A percentile compares a stretch with the other conserved stretches of the same genome.
Evolutionary conservation across 805 yeast species (phyloP).

Genomic region (Kluyveromyces aestuarii): DNA sequence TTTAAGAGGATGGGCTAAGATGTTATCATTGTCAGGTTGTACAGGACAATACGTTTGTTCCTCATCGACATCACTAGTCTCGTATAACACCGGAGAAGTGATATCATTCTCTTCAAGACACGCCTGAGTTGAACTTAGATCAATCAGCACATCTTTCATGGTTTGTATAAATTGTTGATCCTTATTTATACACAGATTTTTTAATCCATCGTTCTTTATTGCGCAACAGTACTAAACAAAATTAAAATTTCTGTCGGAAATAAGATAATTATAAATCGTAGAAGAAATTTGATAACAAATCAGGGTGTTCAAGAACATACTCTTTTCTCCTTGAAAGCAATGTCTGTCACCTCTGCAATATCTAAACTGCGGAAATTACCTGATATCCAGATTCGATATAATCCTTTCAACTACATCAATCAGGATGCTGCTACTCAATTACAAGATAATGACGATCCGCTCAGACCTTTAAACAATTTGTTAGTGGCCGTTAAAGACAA

Average conservation of each 20-base stretch:
- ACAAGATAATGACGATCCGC: slow-evolving; percentile 3
- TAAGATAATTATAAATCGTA: too few species aligned
- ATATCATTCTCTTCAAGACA: background rate
- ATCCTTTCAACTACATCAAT: slow-evolving; percentile 36
- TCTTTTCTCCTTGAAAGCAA: background rate
- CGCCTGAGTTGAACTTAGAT: background rate
- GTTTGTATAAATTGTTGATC: background rate
- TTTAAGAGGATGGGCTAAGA: background rate
- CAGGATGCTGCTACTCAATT: slow-evolving; percentile 9
- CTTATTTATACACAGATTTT: too few species aligned
- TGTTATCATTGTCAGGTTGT: background rate
- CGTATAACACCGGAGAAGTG: background rate
- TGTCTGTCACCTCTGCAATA: slow-evolving; percentile 11
- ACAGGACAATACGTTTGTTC: background rate
- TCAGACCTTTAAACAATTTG: slow-evolving; percentile 22
- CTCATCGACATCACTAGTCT: slow-evolving; percentile 4
- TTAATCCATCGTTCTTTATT: background rate
- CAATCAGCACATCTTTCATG: background rate
- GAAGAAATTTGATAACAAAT: too few species aligned
- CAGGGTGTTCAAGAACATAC: too few species aligned
- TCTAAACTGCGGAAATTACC: slow-evolving; percentile 10
- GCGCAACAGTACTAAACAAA: background rate
- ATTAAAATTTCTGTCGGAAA: background rate
- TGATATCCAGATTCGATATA: slow-evolving; percentile 23
- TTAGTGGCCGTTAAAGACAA: slow-evolving; percentile 67